Percentiles rank a stretch among this genome's conserved stretches.
Evolutionary conservation across 305 asterid species (phyloP).

Genomic region (Fraxinus baroniana): DNA sequence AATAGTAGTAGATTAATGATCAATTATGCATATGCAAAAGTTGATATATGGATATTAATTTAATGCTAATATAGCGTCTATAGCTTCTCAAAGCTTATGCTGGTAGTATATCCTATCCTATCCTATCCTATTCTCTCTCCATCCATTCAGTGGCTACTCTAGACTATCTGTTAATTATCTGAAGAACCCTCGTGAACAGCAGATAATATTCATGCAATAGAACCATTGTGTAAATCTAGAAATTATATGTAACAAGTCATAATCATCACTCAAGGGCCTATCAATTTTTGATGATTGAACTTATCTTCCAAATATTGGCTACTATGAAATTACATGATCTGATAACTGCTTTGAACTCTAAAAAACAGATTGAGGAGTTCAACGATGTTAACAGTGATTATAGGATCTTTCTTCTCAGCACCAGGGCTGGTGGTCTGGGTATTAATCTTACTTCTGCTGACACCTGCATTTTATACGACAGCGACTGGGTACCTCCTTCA

Average conservation of each 20-base stretch:
- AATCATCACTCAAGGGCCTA: background rate
- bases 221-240: background rate
- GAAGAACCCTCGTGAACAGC: background rate
- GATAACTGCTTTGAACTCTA: constrained; percentile 15
- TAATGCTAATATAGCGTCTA: background rate
- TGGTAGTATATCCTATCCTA: background rate
- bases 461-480: constrained; percentile 95
- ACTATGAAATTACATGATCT: constrained; percentile 13
- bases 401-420: constrained; percentile 92
- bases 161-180: background rate
- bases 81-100: constrained; percentile 1
- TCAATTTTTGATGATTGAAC: constrained; percentile 7
- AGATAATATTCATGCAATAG: background rate
- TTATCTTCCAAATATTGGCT: background rate
- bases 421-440: constrained; percentile 99
- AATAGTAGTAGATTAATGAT: background rate
- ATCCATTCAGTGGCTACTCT: background rate
- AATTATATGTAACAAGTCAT: background rate
- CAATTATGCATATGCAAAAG: background rate
- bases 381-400: constrained; percentile 56
- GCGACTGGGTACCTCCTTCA: constrained; percentile 78
- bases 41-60: background rate
- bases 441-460: constrained; percentile 98
- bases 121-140: background rate
- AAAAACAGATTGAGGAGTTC: constrained; percentile 78